Conservation (phyloP, 1,284 basidiomycete species). For the Ganoderma boninense region DNA sequence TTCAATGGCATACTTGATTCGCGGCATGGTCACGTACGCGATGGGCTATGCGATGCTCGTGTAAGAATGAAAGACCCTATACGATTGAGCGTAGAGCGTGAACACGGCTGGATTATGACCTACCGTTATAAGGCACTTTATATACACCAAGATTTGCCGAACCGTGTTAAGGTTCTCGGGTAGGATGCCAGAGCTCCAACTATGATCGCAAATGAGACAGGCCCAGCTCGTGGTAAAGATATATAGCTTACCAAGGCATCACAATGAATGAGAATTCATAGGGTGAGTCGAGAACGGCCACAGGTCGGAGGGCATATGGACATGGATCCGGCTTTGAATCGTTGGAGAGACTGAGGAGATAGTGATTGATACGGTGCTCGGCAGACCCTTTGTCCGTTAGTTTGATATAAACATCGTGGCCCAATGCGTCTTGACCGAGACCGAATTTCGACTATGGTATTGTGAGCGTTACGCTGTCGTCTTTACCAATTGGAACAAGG, state of each 20-base stretch:
- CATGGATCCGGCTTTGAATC: neutral
- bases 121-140: neutral
- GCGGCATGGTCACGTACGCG: neutral
- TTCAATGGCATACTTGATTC: neutral
- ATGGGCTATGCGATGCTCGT: neutral
- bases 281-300: conserved; percentile 11
- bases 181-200: neutral
- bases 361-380: conserved; percentile 7
- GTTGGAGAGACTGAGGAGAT: neutral
- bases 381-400: conserved; percentile 1
- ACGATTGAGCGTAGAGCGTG: neutral
- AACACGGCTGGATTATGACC: neutral
- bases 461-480: neutral
- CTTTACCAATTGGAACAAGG: neutral
- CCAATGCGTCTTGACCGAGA: conserved; percentile 1
- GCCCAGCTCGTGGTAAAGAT: neutral
- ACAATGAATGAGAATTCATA: conserved; percentile 12
- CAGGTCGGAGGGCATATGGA: conserved; percentile 11
- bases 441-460: conserved; percentile 5
- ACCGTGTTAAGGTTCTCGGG: neutral
- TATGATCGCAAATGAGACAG: neutral
- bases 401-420: conserved; percentile 13
- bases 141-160: neutral
- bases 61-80: neutral
- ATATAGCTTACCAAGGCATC: neutral